Evolutionary conservation across 176 grass and related monocot species (phyloP).

Genomic region (Phyllostachys edulis): DNA sequence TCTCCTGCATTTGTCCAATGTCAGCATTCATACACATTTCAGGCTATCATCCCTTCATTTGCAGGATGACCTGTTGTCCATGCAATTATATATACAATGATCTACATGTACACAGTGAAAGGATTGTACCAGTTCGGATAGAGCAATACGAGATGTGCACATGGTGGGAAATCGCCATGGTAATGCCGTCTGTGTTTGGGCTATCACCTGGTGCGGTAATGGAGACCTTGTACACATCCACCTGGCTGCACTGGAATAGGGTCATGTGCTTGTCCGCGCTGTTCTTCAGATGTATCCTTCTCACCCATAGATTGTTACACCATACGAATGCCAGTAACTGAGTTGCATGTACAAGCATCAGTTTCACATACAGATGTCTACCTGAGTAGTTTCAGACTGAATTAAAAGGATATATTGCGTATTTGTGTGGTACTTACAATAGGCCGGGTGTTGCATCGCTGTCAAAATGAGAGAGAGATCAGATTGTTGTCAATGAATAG

Average conservation of each 20-base stretch:
- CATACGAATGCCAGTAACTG: slow-evolving; percentile 45
- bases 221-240: slow-evolving; percentile 14
- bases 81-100: not conserved
- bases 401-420: not conserved
- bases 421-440: slow-evolving; percentile 51
- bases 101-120: not conserved
- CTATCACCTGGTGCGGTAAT: slow-evolving; percentile 56
- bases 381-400: not conserved
- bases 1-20: slow-evolving; percentile 49
- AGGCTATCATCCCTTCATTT: slow-evolving; percentile 3
- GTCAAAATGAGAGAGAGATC: slow-evolving; percentile 20
- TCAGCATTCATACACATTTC: not conserved
- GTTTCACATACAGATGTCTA: not conserved
- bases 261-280: slow-evolving; percentile 60
- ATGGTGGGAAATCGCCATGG: slow-evolving; percentile 25
- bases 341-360: not conserved
- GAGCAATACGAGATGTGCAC: slow-evolving; percentile 37
- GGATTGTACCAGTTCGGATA: slow-evolving; percentile 50
- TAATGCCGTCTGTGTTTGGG: slow-evolving; percentile 77
- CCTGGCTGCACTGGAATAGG: slow-evolving; percentile 43
- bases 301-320: slow-evolving; percentile 52
- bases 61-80: not conserved
- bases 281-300: slow-evolving; percentile 40
- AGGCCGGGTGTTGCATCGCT: slow-evolving; percentile 43
- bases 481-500: slow-evolving; percentile 3